A percentile compares a stretch with the other conserved stretches of the same genome.
phyloP scores from a whole-genome alignment of 176 grass and related monocot genomes.

The Oryza punctata region DNA sequence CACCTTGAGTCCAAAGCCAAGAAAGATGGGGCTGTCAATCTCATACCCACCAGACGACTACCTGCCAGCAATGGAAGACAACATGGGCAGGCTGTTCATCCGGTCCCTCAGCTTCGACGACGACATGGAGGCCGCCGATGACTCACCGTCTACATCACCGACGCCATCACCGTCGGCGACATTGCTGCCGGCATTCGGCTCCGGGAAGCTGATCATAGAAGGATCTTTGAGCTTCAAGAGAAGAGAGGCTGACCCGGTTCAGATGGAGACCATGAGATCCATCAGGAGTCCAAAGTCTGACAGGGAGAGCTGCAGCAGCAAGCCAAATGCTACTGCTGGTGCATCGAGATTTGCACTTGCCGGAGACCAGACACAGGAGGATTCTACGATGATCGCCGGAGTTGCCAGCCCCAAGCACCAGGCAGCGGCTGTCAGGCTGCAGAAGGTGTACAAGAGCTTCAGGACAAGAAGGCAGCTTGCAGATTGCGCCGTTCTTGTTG shows the following conservation, averaged over 20 bases:
- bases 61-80: conserved; percentile 48
- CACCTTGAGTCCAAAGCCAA: conserved; percentile 5
- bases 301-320: conserved; percentile 17
- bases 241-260: conserved; percentile 44
- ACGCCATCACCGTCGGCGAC: conserved; percentile 3
- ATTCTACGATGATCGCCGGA: conserved; percentile 21
- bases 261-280: conserved; percentile 50
- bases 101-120: conserved; percentile 65
- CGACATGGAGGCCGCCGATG: conserved; percentile 42
- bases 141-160: neutral
- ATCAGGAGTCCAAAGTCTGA: conserved; percentile 40
- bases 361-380: conserved; percentile 38
- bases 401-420: conserved; percentile 53
- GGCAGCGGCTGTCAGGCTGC: conserved; percentile 67
- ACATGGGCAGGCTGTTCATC: conserved; percentile 55
- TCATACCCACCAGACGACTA: conserved; percentile 58
- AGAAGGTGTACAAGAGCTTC: conserved; percentile 95
- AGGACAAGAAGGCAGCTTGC: conserved; percentile 78
- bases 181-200: conserved; percentile 25
- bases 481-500: conserved; percentile 75
- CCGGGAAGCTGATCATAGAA: conserved; percentile 51
- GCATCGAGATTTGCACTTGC: conserved; percentile 37
- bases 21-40: conserved; percentile 60
- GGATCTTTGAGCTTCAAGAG: conserved; percentile 65
- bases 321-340: neutral